Percentiles rank a stretch among this genome's conserved stretches.
Conservation (phyloP, 2,329 filamentous ascomycete genomes). For the Cordyceps pruinosa region DNA sequence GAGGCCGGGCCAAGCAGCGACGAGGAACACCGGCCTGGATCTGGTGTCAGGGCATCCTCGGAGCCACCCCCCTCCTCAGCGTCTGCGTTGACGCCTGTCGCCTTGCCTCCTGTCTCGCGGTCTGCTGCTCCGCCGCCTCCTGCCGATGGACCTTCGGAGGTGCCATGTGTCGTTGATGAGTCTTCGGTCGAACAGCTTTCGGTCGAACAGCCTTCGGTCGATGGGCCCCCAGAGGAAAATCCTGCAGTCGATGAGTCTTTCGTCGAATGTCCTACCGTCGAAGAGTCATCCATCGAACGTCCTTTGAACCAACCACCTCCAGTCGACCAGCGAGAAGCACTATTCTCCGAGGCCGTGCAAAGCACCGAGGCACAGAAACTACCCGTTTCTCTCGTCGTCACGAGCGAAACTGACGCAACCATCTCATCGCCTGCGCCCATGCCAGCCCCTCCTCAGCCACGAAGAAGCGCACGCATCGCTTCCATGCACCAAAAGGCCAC, state of each 20-base stretch:
- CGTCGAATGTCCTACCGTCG: neutral
- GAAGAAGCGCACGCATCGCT: slow-evolving; percentile 1
- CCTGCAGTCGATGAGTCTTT: neutral
- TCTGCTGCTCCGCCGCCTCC: neutral
- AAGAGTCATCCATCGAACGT: neutral
- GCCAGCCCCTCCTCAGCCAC: neutral
- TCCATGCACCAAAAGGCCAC: neutral
- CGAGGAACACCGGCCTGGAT: neutral
- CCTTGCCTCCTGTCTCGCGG: too few relatives aligned
- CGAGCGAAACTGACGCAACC: too few relatives aligned
- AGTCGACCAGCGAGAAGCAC: neutral
- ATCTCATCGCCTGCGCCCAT: neutral
- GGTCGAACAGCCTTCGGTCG: neutral
- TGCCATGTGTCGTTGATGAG: neutral
- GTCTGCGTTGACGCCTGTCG: neutral
- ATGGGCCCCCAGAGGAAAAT: neutral
- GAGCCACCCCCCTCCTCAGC: neutral
- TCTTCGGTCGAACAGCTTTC: neutral
- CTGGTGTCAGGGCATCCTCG: neutral
- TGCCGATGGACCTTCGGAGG: neutral
- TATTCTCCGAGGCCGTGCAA: neutral
- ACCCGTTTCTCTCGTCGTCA: neutral
- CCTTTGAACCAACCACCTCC: neutral
- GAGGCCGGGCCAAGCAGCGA: neutral
- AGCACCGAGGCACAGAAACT: neutral